Base-by-base conservation (phyloP, 2,329 filamentous ascomycete species). In the Colletotrichum sp. region DNA sequence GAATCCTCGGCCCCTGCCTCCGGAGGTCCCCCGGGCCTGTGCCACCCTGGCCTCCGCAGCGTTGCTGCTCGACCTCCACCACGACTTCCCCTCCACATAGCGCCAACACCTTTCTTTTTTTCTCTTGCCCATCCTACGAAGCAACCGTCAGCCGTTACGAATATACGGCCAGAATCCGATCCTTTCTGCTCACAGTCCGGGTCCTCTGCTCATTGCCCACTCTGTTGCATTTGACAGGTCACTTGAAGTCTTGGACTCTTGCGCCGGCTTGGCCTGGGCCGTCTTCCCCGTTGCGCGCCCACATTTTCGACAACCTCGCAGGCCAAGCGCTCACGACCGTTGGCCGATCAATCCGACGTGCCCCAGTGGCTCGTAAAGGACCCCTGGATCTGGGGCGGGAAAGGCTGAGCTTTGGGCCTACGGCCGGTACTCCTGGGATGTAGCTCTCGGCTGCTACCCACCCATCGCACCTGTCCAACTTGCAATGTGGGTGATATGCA, bases 21-120 rank as follows among this genome's bases (percentile, higher is more conserved):
- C 68, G 55, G 72, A 39, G 57, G 26, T 65, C 65, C 57, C 52
- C 48, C 39, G 14, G 34, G 65, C 59, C 57, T 65, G 48, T 69
- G 65, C 59, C 28, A 69, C 48, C 74, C 70, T 36, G 16, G 65
- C 26, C 28, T 26, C 57, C 26, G 39, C 32, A 48, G 26, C 70
- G 36, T 32, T 55, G 24, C 34, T 24, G 36, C 24, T 67, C n/a
- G 28, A 21, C 72, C 55, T 75, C 36, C 30, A 52, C 48, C 48
- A 24, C 57, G 39, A 69, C 67, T 43, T 30, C 30, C 48, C 28
- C 65, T 65, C 70, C 34, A 21, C 48, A 12, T 74, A 28, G 67
- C 67, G 39, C 30, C 55, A 32, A 61, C 34, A 74, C 26, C 21
- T 76, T 76, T 74, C 74, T 76, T 76, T 70, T 69, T 69, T 75